Base-by-base conservation (phyloP, 2,329 filamentous ascomycete species). In the Tolypocladium inflatum region DNA sequence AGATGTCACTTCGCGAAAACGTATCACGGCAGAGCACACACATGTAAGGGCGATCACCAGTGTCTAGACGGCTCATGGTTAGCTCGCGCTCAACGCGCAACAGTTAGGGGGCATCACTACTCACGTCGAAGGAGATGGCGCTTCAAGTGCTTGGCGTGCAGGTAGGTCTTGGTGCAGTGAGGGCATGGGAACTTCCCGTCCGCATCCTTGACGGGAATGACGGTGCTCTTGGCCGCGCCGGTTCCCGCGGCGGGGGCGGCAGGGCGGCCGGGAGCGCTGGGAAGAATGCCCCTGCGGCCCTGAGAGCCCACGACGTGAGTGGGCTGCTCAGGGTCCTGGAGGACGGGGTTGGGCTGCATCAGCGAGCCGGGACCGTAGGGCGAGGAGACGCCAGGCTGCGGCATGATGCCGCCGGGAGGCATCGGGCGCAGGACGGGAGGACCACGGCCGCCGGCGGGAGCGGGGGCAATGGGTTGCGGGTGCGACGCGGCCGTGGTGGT, bases 171-270 rank as follows among this genome's bases (percentile, higher is more conserved):
- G 68, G 91, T 96, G 78, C 94, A 99, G 74, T 97, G 92, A 67
- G 91, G 91, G 76, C 94, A 99, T 60, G 94, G 93, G 71, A 95
- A 99, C 78, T 97, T 97, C 70, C 94, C 94, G 72, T 97, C 93
- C 10, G 91, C 91, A 73, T 97, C 93, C 79, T 97, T 97, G 66
- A 90, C 88, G 19, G 92, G 91, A 62, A 96, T 94, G 62, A 90
- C 85, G 60, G 89, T 87, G 67, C 82, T 90, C 80, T 96, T 95
- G 11, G 83, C 80, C 37, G 83, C 79, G 50, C 83, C 81, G 63
- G 84, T 86, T 50, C 90, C 87, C 23, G 84, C 81, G 26, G 87
- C 78, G 38, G 89, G 85, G 33, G 91, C 90, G 57, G 90, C 85
- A 58, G 91, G 89, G 60, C 91, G 82, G 50, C 92, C 92, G 37